Base-by-base conservation (phyloP, 768 basidiomycete genomes). In the Podaxis sp. region DNA sequence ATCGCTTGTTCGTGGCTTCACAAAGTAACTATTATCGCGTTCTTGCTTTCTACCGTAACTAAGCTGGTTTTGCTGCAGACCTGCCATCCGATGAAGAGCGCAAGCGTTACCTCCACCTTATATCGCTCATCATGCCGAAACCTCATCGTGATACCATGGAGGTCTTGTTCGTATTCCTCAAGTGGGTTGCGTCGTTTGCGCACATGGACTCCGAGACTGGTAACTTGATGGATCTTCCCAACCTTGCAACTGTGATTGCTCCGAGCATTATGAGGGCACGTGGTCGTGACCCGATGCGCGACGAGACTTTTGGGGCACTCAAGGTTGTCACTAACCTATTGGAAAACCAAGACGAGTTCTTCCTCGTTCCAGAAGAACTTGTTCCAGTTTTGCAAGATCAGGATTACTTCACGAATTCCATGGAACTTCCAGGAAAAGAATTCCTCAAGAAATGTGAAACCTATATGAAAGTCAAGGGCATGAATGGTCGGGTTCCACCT, bases 161-260 rank as follows among this genome's bases (percentile, higher is more conserved):
- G 74, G 93, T 97, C 54, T 78, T 99, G 54, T 98, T 97, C 70
- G 95, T 97, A 32, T 99, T 99, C 79, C 82, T 99, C 65, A 97
- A 98, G 75, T 99, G 97, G 97, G 97, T 99, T 10, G 96, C 96
- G 9, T 97, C 95, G 1, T 99, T 99, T 72, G 94, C 97, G 52
- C 96, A 99, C 74, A 87, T 95, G 79, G 95, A 98, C 69, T 93
- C 95, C 66, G 92, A 93, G 69, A 98, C 96, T 0, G 95, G 95
- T 44, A 95, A 92, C 76, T 95, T 96, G 77, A 99, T 99, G 97
- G 97, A 99, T 73, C 79, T 98, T 50, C 82, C 82, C 16, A 99
- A 99, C 72, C 82, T 99, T 65, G 94, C 97, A 37, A 98, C 94
- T 7, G 96, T 98, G 74, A 95, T 98, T 66, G 90, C 91, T 68